Base-by-base conservation (phyloP, 169 alveolate species). In the Plasmodium inui region DNA sequence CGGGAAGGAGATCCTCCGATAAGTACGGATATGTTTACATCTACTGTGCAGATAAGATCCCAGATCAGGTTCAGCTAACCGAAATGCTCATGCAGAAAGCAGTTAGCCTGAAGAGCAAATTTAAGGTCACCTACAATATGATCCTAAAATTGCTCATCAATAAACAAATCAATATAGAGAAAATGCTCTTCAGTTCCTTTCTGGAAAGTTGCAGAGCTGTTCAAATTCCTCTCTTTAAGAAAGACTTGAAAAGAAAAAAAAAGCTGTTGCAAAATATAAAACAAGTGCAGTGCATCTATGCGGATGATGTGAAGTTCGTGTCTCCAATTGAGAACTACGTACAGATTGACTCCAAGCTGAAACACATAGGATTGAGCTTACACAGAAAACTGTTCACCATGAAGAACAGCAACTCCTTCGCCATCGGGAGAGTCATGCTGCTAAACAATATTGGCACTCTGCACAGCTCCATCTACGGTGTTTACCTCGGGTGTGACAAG, bases 1-100 rank as follows among this genome's bases (percentile, higher is more conserved):
- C 99, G 3, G 99, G 99, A 22, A 98, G 99, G 88, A 97, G 99
- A 95, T 99, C 99, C 14, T 97, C 98, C 46, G 99, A 99, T 94
- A 93, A 94, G 4, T 97, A 96, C 74, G 99, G 99, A 12, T 97
- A 98, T 92, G 99, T 98, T 3, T 98, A 98, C 89, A 93, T 99
- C 19, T 98, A 98, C 73, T 94, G 99, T 70, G 95, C 97, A 1
- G 98, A 96, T 41, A 97, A 97, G 57, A 94, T 98, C 19, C 99
- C 99, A 6, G 98, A 97, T 50, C 97, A 96, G 46, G 96, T 95
- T 53, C 92, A 98, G 76, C 88, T 98, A 80, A 97, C 98, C 1
- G 94, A 95, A 50, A 97, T 98, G 97, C 93, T 98, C 93, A 96
- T 96, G 37, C 97, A 95, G 67, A 96, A 97, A 88, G 98, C 99